A percentile compares a stretch with the other conserved stretches of the same genome.
These are phyloP conservation scores for Aspergillus ruber DNA, from an alignment of 2,329 filamentous ascomycete species.

Conservation along the genomic window DNA sequence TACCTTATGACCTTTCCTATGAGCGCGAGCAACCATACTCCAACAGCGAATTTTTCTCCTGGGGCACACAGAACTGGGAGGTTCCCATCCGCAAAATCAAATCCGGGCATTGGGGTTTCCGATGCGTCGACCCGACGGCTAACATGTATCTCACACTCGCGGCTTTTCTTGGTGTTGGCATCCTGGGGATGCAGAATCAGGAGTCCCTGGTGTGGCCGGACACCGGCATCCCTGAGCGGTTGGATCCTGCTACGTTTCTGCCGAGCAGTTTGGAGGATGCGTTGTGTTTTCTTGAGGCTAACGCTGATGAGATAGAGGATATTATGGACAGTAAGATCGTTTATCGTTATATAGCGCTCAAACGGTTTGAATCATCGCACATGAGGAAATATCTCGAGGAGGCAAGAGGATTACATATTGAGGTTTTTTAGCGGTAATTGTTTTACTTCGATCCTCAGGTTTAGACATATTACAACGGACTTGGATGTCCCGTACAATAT, in stretches of 20 bases:
- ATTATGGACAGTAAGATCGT: neutral
- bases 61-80: constrained; percentile 13
- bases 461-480: too few relatives aligned
- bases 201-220: constrained; percentile 7
- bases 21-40: constrained; percentile 3
- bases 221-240: neutral
- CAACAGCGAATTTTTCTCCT: constrained; percentile 7
- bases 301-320: neutral
- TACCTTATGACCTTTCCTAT: constrained; percentile 11
- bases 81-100: constrained; percentile 14
- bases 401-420: too few relatives aligned
- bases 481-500: too few relatives aligned
- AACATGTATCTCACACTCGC: constrained; percentile 19
- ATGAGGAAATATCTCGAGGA: too few relatives aligned
- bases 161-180: constrained; percentile 9
- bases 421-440: too few relatives aligned
- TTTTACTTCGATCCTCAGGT: too few relatives aligned
- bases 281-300: neutral
- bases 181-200: constrained; percentile 8
- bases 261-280: neutral
- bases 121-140: constrained; percentile 14
- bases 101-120: constrained; percentile 16
- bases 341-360: neutral
- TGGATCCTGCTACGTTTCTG: neutral
- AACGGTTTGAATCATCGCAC: neutral